A percentile compares a stretch with the other conserved stretches of the same genome.
These are phyloP conservation scores for Acanthamoeba rhysodes DNA, from an alignment of 208 protist species.

Conservation along the genomic window DNA sequence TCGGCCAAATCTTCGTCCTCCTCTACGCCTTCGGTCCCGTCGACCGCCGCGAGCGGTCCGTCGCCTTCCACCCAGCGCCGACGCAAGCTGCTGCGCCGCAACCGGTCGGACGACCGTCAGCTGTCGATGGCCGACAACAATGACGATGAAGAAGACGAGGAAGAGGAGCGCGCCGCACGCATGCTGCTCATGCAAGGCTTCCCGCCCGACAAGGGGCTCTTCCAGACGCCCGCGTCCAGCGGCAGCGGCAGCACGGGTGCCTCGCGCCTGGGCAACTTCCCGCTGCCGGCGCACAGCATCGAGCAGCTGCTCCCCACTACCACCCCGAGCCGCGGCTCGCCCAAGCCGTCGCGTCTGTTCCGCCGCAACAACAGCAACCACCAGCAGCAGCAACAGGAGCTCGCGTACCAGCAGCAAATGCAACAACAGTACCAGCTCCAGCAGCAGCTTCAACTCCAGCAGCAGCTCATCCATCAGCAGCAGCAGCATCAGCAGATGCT, in stretches of 20 bases:
- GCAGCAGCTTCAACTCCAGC: neutral
- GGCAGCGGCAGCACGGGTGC: neutral
- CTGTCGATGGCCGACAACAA: neutral
- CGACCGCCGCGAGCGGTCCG: neutral
- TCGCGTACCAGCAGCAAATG: neutral
- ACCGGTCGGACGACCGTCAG: neutral
- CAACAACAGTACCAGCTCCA: neutral
- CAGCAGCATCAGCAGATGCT: neutral
- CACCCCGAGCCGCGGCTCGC: neutral
- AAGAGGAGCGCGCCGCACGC: conserved; percentile 2
- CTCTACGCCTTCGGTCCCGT: neutral
- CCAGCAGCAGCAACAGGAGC: neutral
- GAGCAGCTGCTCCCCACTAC: conserved; percentile 9
- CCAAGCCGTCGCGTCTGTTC: neutral
- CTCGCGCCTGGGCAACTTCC: neutral
- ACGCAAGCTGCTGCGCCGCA: neutral
- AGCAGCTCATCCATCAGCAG: neutral
- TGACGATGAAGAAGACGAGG: neutral
- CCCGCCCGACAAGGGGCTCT: neutral
- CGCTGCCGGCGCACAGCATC: conserved; percentile 41
- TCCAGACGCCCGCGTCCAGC: neutral
- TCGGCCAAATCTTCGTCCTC: neutral
- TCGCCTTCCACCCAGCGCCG: conserved; percentile 8
- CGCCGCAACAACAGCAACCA: neutral
- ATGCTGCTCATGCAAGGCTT: neutral